Percentiles rank a stretch among this genome's conserved stretches.
Conservation (phyloP, 495 filamentous ascomycete genomes). For the Neurospora sp. region DNA sequence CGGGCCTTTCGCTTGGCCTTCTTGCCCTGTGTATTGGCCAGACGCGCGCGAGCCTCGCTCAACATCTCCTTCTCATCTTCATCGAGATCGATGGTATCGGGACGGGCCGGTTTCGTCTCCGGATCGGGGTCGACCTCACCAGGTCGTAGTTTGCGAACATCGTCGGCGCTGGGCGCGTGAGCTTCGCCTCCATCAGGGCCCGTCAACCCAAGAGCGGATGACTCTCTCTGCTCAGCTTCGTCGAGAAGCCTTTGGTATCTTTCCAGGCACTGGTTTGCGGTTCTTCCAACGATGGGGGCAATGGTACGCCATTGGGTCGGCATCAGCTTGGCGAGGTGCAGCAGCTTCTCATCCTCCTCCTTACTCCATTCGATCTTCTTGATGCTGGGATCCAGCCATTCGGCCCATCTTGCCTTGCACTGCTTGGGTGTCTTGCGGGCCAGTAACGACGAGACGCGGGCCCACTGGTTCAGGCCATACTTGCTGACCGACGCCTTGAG, state of each 20-base stretch:
- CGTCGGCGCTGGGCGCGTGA: slow-evolving; percentile 81
- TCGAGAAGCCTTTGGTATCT: slow-evolving; percentile 94
- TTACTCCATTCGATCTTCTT: slow-evolving; percentile 98
- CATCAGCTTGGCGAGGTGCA: slow-evolving; percentile 96
- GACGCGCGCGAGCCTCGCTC: slow-evolving; percentile 88
- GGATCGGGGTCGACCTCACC: slow-evolving; percentile 95
- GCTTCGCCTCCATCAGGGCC: slow-evolving; percentile 84
- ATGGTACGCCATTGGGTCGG: slow-evolving; percentile 99
- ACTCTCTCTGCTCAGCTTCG: slow-evolving; percentile 84
- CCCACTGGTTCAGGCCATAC: slow-evolving; percentile 98
- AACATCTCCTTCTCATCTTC: slow-evolving; percentile 99
- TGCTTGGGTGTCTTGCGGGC: slow-evolving; percentile 97
- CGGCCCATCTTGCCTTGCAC: slow-evolving; percentile 95
- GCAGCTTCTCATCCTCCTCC: slow-evolving; percentile 95
- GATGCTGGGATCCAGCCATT: slow-evolving; percentile 97
- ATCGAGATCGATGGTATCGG: slow-evolving; percentile 94
- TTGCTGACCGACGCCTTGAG: slow-evolving; percentile 94
- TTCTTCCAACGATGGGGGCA: slow-evolving; percentile 90
- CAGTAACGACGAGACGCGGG: slow-evolving; percentile 92
- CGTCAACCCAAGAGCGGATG: slow-evolving; percentile 68
- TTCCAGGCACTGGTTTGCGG: slow-evolving; percentile 93
- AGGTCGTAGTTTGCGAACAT: slow-evolving; percentile 79
- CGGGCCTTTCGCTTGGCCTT: slow-evolving; percentile 97
- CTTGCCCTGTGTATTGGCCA: slow-evolving; percentile 97
- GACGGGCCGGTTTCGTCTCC: slow-evolving; percentile 91